These are phyloP conservation scores for Lecanoromycetidae sp. DNA, from an alignment of 2,329 filamentous ascomycete species.

Conservation along the genomic window DNA sequence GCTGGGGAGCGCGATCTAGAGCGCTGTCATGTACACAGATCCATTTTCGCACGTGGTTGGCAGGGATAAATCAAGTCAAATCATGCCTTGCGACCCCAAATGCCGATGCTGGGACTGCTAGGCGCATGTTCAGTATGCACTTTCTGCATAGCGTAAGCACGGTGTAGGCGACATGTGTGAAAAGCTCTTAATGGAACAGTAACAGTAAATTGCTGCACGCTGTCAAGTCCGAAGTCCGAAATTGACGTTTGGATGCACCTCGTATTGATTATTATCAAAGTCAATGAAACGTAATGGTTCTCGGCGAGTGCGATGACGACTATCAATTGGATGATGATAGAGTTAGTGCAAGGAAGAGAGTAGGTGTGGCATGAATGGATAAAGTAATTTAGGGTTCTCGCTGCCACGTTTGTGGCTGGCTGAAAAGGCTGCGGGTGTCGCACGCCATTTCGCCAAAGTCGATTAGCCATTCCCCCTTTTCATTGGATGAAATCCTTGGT, in stretches of 20 bases:
- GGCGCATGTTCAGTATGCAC: not conserved
- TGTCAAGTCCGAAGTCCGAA: not conserved
- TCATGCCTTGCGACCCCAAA: not conserved
- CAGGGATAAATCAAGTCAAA: constrained; percentile 1
- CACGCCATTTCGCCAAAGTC: not conserved
- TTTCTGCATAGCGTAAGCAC: not conserved
- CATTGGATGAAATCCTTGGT: too few relatives aligned
- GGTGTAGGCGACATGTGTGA: not conserved
- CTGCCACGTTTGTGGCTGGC: constrained; percentile 2
- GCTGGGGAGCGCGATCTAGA: not conserved
- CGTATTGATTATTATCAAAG: not conserved
- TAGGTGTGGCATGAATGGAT: not conserved
- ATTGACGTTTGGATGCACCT: not conserved
- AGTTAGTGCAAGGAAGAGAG: not conserved
- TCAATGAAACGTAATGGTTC: not conserved
- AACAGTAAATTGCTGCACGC: not conserved
- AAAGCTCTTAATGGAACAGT: not conserved
- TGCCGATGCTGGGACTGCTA: constrained; percentile 5
- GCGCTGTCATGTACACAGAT: not conserved
- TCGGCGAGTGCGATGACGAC: not conserved
- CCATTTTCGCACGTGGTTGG: constrained; percentile 2
- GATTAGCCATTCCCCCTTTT: not conserved
- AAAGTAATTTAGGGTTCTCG: constrained; percentile 4
- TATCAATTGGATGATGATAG: not conserved
- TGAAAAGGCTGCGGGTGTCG: constrained; percentile 5